Evolutionary conservation across 108 stramenopile species (phyloP), one percentile per base, ranked within the genome.

Genomic region (Epithemia pelagica): DNA sequence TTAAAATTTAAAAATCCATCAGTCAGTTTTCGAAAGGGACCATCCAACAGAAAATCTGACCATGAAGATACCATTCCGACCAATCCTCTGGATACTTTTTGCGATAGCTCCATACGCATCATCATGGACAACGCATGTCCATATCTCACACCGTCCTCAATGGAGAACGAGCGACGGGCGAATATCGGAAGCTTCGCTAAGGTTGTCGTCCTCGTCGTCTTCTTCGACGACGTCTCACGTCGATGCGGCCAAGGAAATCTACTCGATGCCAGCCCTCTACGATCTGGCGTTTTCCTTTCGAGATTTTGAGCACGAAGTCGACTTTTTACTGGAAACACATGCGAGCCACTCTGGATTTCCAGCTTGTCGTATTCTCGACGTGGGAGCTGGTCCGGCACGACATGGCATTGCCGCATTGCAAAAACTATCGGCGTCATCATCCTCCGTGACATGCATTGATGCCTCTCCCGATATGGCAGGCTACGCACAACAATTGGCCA

Each of bases 281-380:
- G 90, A 92, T 70, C 64, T 92, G 46, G 90, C 90, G 10, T 89
- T 92, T 78, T 87, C 87, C 21, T 92, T 88, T 64, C 73, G 90
- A 64, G 77, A 81, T 54, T 92, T 76, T 64, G 83, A 82, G 59
- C 81, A 88, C 23, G 91, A 92, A 73, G 88, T 92, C 0, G 78
- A 82, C 8, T 92, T 92, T 72, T 65, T 92, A 32, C 24, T 88
- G 23, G 61, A 74, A 59, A 71, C 76, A 32, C 88, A 92, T 65
- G 63, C 63, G 25, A 32, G 31, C 15, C 55, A 70, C 24, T 3
- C 58, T 20, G 72, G 61, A 29, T 66, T 55, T 28, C 70, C 54
- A 2, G 32, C 59, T 10, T 33, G 52, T n/a, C 55, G 70, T 22
- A 69, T 89, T 24, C 59, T 92, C 58, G 91, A 92, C 67, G 52